phyloP scores from a whole-genome alignment of 2,329 filamentous ascomycete species.

The Pseudogymnoascus sp. region DNA sequence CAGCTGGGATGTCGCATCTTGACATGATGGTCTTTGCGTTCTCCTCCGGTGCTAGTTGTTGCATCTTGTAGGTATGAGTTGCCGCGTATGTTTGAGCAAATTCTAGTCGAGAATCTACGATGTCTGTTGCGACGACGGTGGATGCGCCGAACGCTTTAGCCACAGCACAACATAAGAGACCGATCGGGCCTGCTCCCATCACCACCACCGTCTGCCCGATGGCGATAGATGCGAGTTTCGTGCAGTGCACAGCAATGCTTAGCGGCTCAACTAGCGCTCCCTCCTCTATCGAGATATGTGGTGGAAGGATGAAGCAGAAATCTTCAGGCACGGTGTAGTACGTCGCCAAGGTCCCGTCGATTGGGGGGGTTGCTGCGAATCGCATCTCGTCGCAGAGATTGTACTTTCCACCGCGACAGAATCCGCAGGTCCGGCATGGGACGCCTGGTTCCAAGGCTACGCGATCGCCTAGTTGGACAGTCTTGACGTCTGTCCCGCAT shows the following conservation, averaged over 20 bases:
- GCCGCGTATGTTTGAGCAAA: constrained; percentile 40
- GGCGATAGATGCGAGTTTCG: constrained; percentile 27
- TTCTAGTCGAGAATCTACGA: constrained; percentile 34
- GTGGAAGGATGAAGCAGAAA: constrained; percentile 33
- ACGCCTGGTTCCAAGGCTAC: constrained; percentile 44
- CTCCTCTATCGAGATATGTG: constrained; percentile 25
- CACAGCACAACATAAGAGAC: constrained; percentile 39
- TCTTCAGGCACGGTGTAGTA: constrained; percentile 33
- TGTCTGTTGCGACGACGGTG: constrained; percentile 41
- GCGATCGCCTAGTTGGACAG: constrained; percentile 37
- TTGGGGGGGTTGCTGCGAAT: constrained; percentile 35
- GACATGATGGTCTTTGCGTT: constrained; percentile 35
- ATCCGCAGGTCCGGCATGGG: constrained; percentile 34
- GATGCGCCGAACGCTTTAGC: constrained; percentile 39
- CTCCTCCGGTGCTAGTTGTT: constrained; percentile 26
- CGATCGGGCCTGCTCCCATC: constrained; percentile 45
- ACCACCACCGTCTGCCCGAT: constrained; percentile 37
- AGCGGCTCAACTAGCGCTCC: constrained; percentile 40
- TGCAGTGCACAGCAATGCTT: constrained; percentile 39
- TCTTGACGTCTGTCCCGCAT: constrained; percentile 35
- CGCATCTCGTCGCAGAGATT: constrained; percentile 35
- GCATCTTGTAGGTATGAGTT: constrained; percentile 36
- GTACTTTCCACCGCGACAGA: constrained; percentile 33
- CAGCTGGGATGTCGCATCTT: constrained; percentile 35
- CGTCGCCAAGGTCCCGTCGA: constrained; percentile 33